These are phyloP conservation scores for Penicillium sp. DNA, from an alignment of 2,329 filamentous ascomycete genomes.

Conservation along the genomic window DNA sequence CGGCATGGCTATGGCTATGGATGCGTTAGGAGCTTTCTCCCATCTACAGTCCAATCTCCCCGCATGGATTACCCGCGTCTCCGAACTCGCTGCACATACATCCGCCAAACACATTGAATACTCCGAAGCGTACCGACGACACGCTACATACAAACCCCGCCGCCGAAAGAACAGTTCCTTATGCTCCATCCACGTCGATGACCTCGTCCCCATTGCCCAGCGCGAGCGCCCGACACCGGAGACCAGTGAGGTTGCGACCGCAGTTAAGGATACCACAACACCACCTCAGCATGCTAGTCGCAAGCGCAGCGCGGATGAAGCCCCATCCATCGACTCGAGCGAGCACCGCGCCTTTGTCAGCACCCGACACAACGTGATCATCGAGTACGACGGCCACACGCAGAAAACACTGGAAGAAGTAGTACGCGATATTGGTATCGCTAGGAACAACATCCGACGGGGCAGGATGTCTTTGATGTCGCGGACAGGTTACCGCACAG, in stretches of 20 bases:
- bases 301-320: slow-evolving; percentile 35
- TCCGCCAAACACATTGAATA: slow-evolving; percentile 42
- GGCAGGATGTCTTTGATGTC: slow-evolving; percentile 59
- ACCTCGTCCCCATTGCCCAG: slow-evolving; percentile 21
- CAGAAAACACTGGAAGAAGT: slow-evolving; percentile 78
- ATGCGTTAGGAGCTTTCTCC: slow-evolving; percentile 44
- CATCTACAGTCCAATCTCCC: slow-evolving; percentile 44
- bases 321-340: slow-evolving; percentile 30
- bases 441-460: slow-evolving; percentile 78
- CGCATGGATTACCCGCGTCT: slow-evolving; percentile 42
- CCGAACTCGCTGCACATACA: slow-evolving; percentile 41
- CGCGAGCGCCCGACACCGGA: slow-evolving; percentile 12
- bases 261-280: slow-evolving; percentile 5
- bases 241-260: background rate
- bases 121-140: slow-evolving; percentile 39
- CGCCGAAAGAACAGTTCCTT: slow-evolving; percentile 43
- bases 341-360: slow-evolving; percentile 54
- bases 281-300: slow-evolving; percentile 20
- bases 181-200: slow-evolving; percentile 38
- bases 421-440: slow-evolving; percentile 74
- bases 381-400: slow-evolving; percentile 88
- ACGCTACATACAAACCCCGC: slow-evolving; percentile 28
- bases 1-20: slow-evolving; percentile 27
- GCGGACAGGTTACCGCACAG: slow-evolving; percentile 21
- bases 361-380: slow-evolving; percentile 70